Conservation (phyloP, 768 basidiomycete genomes). For the Leccinum subgranulosum region DNA sequence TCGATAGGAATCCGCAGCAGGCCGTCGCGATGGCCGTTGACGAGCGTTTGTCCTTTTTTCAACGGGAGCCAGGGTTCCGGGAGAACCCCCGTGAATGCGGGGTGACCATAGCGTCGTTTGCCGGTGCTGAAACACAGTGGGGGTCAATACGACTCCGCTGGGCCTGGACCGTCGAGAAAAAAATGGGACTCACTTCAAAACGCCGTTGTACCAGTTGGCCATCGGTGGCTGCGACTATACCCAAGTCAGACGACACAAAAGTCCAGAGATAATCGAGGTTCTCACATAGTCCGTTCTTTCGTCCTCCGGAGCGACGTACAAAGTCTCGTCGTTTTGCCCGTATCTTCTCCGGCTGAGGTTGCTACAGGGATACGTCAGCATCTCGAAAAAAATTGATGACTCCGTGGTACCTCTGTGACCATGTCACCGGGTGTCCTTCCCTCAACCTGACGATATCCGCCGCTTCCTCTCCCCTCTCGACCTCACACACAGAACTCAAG, state of each 20-base stretch:
- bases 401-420: slow-evolving; percentile 72
- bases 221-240: slow-evolving; percentile 90
- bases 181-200: slow-evolving; percentile 65
- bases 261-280: slow-evolving; percentile 7
- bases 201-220: slow-evolving; percentile 91
- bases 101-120: slow-evolving; percentile 91
- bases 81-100: slow-evolving; percentile 88
- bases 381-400: background rate
- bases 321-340: slow-evolving; percentile 88
- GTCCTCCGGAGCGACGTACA: slow-evolving; percentile 95
- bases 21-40: slow-evolving; percentile 45
- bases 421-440: slow-evolving; percentile 82
- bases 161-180: background rate
- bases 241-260: slow-evolving; percentile 5
- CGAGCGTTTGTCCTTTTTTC: slow-evolving; percentile 75
- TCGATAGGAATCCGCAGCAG: slow-evolving; percentile 38
- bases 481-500: slow-evolving; percentile 83
- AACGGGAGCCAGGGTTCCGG: slow-evolving; percentile 94
- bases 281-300: slow-evolving; percentile 83
- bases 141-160: background rate
- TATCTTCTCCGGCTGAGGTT: slow-evolving; percentile 86
- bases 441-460: slow-evolving; percentile 72
- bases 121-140: slow-evolving; percentile 61
- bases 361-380: slow-evolving; percentile 36
- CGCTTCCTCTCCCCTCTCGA: slow-evolving; percentile 84